A percentile compares a stretch with the other conserved stretches of the same genome.
Conservation (phyloP, 441 rosid genomes). For the Erodium moschatum region DNA sequence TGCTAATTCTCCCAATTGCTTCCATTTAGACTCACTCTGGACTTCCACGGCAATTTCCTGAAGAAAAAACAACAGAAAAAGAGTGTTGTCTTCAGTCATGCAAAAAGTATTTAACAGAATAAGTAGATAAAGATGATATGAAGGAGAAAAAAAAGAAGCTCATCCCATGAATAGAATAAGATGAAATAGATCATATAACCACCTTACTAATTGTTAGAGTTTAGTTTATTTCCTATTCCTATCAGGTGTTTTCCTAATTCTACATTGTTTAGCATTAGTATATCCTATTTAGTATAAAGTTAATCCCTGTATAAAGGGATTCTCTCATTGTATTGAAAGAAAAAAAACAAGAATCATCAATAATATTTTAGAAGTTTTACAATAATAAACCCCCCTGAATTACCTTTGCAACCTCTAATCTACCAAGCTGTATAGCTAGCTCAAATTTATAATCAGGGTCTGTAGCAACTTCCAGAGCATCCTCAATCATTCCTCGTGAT, state of each 20-base stretch:
- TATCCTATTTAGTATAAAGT: too few relatives aligned
- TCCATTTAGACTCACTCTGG: conserved; percentile 89
- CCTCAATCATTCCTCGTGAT: conserved; percentile 88
- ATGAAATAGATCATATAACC: background rate
- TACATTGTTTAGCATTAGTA: too few relatives aligned
- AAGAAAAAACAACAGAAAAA: conserved; percentile 15
- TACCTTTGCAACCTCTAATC: conserved; percentile 84
- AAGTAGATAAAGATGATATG: background rate
- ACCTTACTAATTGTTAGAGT: background rate
- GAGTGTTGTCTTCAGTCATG: background rate
- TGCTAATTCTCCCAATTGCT: conserved; percentile 91
- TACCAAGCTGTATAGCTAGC: conserved; percentile 87
- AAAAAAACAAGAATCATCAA: too few relatives aligned
- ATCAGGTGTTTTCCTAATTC: too few relatives aligned
- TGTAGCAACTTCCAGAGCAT: conserved; percentile 88
- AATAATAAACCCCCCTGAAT: conserved; percentile 7
- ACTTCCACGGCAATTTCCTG: conserved; percentile 81
- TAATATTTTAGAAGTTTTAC: too few relatives aligned
- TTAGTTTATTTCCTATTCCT: too few relatives aligned
- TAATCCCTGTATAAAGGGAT: too few relatives aligned
- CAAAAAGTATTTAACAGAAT: background rate
- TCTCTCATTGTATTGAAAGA: too few relatives aligned
- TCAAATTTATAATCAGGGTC: conserved; percentile 95
- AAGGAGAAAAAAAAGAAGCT: background rate
- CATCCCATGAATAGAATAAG: background rate